phyloP scores from a whole-genome alignment of 176 grass and related monocot species.

The barley (Hordeum vulgare) region MorexV3_pseudomolecules_assembly NC_058519.1:383494801-383495300 shows the following conservation, averaged over 20 bases:
- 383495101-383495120: not conserved
- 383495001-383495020: not conserved
- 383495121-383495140: not conserved
- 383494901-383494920: not conserved
- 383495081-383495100: not conserved
- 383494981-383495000: not conserved
- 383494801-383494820: not conserved
- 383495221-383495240: conserved; percentile 59
- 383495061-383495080: not conserved
- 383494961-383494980: not conserved
- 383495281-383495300: conserved; percentile 46
- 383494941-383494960: not conserved
- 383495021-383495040: not conserved
- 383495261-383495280: conserved; percentile 22
- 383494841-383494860: not conserved
- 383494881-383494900: not conserved
- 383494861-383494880: not conserved
- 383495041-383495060: not conserved
- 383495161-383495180: not conserved
- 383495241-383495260: conserved; percentile 27
- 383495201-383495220: conserved; percentile 42
- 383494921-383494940: not conserved
- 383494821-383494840: not conserved
- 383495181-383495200: not conserved
- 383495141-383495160: not conserved